A percentile compares a stretch with the other conserved stretches of the same genome.
phyloP scores from a whole-genome alignment of 495 filamentous ascomycete species.

The Tetracladium setigerum region DNA sequence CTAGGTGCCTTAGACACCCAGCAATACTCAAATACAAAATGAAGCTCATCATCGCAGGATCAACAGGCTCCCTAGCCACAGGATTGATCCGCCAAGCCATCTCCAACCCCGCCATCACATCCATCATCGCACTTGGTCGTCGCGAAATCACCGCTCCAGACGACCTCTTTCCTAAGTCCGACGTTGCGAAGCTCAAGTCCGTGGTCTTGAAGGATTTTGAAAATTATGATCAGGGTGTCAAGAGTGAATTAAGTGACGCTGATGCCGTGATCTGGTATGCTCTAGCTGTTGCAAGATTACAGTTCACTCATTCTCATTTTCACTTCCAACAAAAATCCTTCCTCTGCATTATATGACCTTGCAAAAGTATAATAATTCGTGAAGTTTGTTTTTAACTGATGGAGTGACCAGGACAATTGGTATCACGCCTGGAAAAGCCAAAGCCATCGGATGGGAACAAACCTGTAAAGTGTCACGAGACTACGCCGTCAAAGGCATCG shows the following conservation, averaged over 20 bases:
- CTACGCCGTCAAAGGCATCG: slow-evolving; percentile 32
- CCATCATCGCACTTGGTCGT: slow-evolving; percentile 34
- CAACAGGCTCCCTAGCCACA: slow-evolving; percentile 37
- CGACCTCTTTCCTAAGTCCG: background rate
- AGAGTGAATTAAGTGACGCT: slow-evolving; percentile 33
- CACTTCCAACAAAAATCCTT: too few species aligned
- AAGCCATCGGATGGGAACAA: slow-evolving; percentile 28
- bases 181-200: slow-evolving; percentile 32
- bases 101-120: slow-evolving; percentile 28
- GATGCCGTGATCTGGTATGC: slow-evolving; percentile 48
- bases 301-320: too few species aligned
- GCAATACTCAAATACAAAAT: too few species aligned
- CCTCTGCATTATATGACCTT: too few species aligned
- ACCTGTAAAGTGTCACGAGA: slow-evolving; percentile 36
- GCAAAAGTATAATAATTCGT: too few species aligned
- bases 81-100: slow-evolving; percentile 39
- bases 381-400: too few species aligned
- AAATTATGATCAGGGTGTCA: slow-evolving; percentile 33
- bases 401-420: slow-evolving; percentile 39
- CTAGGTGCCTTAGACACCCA: too few species aligned
- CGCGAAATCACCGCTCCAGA: slow-evolving; percentile 20
- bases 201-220: slow-evolving; percentile 34
- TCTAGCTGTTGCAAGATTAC: too few species aligned
- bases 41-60: slow-evolving; percentile 46
- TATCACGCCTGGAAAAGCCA: slow-evolving; percentile 30